Conservation (phyloP, 202 grass and related monocot species). For the Musa balbisiana region DNA sequence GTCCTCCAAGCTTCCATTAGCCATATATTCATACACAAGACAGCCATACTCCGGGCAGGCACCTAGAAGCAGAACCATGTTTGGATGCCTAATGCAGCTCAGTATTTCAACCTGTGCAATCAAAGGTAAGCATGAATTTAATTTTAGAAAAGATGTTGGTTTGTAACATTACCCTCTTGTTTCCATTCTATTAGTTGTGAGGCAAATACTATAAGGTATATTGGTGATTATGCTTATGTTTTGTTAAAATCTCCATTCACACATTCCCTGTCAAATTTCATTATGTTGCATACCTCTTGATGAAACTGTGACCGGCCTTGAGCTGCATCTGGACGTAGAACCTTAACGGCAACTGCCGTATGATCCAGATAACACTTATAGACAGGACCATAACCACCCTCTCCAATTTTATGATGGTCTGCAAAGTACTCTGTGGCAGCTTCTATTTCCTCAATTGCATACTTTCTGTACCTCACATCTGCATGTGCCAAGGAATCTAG, state of each 20-base stretch:
- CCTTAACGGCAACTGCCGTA: conserved; percentile 67
- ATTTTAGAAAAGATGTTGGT: too few species aligned
- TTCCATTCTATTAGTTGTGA: too few species aligned
- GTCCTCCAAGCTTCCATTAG: conserved; percentile 75
- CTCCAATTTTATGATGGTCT: conserved; percentile 56
- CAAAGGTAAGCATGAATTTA: not conserved
- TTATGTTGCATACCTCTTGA: conserved; percentile 43
- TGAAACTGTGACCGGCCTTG: conserved; percentile 75
- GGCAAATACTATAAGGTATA: too few species aligned
- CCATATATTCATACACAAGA: conserved; percentile 89
- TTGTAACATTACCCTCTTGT: too few species aligned
- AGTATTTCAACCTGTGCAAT: conserved; percentile 48
- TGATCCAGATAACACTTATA: conserved; percentile 73
- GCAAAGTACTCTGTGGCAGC: conserved; percentile 42
- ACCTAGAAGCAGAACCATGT: conserved; percentile 90
- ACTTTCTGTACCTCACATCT: conserved; percentile 52
- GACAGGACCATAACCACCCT: conserved; percentile 78
- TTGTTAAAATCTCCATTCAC: not conserved
- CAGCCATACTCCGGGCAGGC: conserved; percentile 84
- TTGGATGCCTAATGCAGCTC: conserved; percentile 80
- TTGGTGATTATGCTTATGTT: too few species aligned
- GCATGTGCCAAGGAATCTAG: not conserved
- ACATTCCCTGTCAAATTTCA: not conserved
- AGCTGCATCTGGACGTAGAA: conserved; percentile 67
- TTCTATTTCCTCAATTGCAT: conserved; percentile 77